phyloP scores from a whole-genome alignment of 495 filamentous ascomycete species.

The Platismatia glauca region DNA sequence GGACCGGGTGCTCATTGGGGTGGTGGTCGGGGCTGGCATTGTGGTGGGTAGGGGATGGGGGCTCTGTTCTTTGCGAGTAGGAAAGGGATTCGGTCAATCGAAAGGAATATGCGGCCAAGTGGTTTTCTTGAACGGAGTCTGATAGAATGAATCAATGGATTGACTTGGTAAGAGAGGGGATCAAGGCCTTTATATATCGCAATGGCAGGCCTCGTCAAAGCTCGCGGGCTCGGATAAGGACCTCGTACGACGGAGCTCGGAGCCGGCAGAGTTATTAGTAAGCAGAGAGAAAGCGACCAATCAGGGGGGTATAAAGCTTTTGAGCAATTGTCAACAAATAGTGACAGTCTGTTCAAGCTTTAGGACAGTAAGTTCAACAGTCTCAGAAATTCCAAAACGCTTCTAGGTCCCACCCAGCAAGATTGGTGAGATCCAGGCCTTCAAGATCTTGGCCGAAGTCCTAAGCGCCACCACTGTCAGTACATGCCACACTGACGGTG shows the following conservation, averaged over 20 bases:
- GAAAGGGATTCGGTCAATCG: not conserved
- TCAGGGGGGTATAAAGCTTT: not conserved
- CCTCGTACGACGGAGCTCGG: not conserved
- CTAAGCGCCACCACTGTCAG: not conserved
- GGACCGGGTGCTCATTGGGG: not conserved
- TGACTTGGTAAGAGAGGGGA: not conserved
- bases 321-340: too few relatives aligned
- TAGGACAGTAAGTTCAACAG: not conserved
- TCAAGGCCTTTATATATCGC: not conserved
- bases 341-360: not conserved
- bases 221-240: not conserved
- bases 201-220: not conserved
- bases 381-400: constrained; percentile 12
- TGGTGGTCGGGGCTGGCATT: not conserved
- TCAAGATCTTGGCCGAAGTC: constrained; percentile 10
- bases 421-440: constrained; percentile 5
- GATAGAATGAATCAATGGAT: not conserved
- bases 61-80: not conserved
- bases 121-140: not conserved
- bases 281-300: not conserved
- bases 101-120: not conserved
- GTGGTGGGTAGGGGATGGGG: not conserved
- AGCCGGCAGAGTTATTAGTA: not conserved
- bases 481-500: not conserved
- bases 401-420: constrained; percentile 12